phyloP scores from a whole-genome alignment of 139 green algal species.

The Chlamydomonas urium region DNA sequence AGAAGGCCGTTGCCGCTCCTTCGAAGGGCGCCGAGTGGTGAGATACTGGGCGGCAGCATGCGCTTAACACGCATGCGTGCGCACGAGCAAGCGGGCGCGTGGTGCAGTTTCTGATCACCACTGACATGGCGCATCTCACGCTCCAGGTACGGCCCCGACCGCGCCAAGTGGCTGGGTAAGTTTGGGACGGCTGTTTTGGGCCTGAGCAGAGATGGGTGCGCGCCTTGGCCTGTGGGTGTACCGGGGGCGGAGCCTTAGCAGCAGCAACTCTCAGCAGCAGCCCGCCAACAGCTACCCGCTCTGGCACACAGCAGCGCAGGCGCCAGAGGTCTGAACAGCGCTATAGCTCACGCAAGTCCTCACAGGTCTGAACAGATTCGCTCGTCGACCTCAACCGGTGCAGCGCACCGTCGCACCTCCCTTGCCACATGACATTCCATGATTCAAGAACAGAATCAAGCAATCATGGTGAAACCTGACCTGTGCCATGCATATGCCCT shows the following conservation, averaged over 20 bases:
- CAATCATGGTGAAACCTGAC: neutral
- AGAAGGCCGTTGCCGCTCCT: neutral
- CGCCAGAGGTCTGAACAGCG: neutral
- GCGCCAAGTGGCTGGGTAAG: conserved; percentile 15
- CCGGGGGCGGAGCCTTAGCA: neutral
- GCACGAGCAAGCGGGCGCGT: too few relatives aligned
- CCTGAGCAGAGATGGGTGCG: neutral
- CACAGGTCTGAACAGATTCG: neutral
- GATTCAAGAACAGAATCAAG: neutral
- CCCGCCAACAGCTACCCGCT: neutral
- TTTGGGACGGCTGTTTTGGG: neutral
- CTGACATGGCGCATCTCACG: neutral
- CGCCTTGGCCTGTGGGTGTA: neutral
- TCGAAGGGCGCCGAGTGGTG: neutral
- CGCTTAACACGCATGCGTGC: too few relatives aligned
- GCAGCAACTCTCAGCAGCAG: neutral
- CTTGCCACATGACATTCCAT: neutral
- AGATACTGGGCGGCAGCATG: neutral
- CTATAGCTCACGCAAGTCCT: neutral
- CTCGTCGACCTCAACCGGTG: neutral
- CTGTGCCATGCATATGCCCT: neutral
- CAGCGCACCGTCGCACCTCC: neutral
- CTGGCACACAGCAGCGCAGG: neutral
- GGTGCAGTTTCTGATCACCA: neutral
- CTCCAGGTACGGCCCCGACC: conserved; percentile 7